A percentile compares a stretch with the other conserved stretches of the same genome.
These are phyloP conservation scores for Zizania palustris DNA, from an alignment of 202 grass and related monocot genomes.

Conservation along the genomic window DNA sequence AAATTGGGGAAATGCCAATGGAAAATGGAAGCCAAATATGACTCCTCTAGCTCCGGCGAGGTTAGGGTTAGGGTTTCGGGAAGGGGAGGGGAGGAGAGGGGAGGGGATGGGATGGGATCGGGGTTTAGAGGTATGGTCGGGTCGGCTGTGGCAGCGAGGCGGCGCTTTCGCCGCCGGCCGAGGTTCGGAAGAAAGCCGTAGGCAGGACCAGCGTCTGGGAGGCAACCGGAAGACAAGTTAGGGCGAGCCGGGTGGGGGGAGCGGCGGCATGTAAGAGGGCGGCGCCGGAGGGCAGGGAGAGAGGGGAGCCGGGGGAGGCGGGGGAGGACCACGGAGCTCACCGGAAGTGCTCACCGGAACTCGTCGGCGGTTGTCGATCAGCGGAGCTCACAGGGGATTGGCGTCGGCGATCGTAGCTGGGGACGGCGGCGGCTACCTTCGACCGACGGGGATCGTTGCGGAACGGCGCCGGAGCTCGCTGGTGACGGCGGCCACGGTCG, in stretches of 20 bases:
- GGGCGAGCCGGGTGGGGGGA: neutral
- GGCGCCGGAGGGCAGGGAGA: neutral
- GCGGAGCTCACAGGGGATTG: neutral
- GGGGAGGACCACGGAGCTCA: neutral
- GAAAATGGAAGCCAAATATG: neutral
- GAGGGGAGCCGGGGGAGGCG: neutral
- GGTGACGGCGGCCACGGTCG: neutral
- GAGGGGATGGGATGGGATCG: neutral
- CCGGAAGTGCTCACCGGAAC: too few species aligned
- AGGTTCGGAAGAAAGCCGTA: neutral
- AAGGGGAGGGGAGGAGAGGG: neutral
- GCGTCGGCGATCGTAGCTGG: constrained; percentile 4
- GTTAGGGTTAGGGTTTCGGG: neutral
- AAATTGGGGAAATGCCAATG: neutral
- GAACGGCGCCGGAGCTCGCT: neutral
- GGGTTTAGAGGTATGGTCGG: neutral
- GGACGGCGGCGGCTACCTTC: neutral
- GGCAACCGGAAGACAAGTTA: neutral
- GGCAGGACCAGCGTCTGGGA: neutral
- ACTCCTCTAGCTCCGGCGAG: neutral
- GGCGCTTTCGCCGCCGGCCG: neutral
- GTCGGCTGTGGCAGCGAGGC: too few species aligned
- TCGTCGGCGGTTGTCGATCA: too few species aligned
- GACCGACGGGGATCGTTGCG: neutral
- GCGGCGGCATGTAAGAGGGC: neutral